Percentiles rank a stretch among this genome's conserved stretches.
Evolutionary conservation across 1,284 basidiomycete genomes (phyloP).

Genomic region (Puccinia hordei): DNA sequence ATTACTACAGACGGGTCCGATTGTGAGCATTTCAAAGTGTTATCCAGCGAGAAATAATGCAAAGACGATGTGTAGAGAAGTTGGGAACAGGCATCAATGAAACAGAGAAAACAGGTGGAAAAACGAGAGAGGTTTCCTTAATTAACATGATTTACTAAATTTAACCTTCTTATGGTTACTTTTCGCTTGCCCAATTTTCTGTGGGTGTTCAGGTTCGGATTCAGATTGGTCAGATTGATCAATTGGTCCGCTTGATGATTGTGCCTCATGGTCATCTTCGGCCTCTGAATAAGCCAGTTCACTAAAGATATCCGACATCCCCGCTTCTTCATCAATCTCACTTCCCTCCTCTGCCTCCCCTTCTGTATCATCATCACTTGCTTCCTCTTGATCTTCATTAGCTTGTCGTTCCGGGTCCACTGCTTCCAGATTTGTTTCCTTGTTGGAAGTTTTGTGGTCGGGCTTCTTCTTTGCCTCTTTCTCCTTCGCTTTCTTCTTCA

Average conservation of each 20-base stretch:
- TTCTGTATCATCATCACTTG: constrained; percentile 54
- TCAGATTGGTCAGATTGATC: constrained; percentile 4
- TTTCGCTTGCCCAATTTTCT: neutral
- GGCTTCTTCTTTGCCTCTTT: constrained; percentile 60
- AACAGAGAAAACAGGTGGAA: too few species aligned
- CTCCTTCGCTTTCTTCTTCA: constrained; percentile 72
- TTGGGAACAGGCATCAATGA: too few species aligned
- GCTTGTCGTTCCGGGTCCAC: constrained; percentile 63
- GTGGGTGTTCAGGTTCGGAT: neutral
- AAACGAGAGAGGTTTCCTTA: too few species aligned
- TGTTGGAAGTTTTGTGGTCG: constrained; percentile 58
- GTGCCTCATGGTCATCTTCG: constrained; percentile 57
- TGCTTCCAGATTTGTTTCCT: constrained; percentile 67
- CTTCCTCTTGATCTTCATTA: constrained; percentile 57
- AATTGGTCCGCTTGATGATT: neutral
- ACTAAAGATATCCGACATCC: constrained; percentile 50
- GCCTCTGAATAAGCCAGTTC: constrained; percentile 54
- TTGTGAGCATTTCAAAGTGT: too few species aligned
- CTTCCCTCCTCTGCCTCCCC: constrained; percentile 54
- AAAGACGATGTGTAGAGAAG: too few species aligned
- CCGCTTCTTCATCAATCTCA: constrained; percentile 55
- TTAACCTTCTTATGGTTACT: constrained; percentile 18
- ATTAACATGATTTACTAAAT: constrained; percentile 23
- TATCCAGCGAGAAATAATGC: too few species aligned
- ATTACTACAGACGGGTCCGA: too few species aligned